Base-by-base conservation (phyloP, 768 basidiomycete species). In the Lactarius psammicola region DNA sequence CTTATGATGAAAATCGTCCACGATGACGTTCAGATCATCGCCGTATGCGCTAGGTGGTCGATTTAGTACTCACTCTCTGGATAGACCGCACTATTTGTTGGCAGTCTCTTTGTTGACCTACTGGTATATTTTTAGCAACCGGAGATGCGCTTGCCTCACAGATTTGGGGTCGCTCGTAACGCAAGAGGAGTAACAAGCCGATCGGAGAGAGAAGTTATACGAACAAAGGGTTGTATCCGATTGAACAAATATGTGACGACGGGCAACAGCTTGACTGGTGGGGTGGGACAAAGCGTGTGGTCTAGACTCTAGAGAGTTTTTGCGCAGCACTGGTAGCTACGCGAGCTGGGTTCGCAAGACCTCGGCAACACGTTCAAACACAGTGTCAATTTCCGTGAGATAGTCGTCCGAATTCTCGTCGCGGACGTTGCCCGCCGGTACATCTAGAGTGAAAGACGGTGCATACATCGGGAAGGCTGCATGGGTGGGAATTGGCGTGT, bases 361-460 rank as follows among this genome's bases (percentile, higher is more conserved):
- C 38, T 68, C 66, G 1, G 69, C 67, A 3, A 72, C 57, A 17
- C 56, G 59, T 9, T 60, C 68, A 31, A 76, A 75, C 4, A 62
- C 56, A 13, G 67, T 58, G 70, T 84, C 79, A 3, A 90, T 73
- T 11, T 72, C 69, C 9, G 69, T 63, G 18, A 91, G 70, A 69
- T 90, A 85, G 18, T 82, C 84, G 0, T 82, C 77, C 0, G 82
- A 81, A 71, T 95, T 95, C 55, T 84, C 81, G 67, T 95, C 92
- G 63, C 79, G 82, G 82, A 87, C 87, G 65, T 85, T 89, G 5
- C 92, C 91, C 38, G 81, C 74, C 0, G 86, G 83, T 1, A 95
- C 85, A 66, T 92, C 90, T 31, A 95, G 79, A 1, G 85, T 88
- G 73, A 95, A 95, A 0, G 89, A 89, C 0, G 93, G 94, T 11